Conservation (phyloP, 2,329 filamentous ascomycete genomes). For the Xylariales sp. region DNA sequence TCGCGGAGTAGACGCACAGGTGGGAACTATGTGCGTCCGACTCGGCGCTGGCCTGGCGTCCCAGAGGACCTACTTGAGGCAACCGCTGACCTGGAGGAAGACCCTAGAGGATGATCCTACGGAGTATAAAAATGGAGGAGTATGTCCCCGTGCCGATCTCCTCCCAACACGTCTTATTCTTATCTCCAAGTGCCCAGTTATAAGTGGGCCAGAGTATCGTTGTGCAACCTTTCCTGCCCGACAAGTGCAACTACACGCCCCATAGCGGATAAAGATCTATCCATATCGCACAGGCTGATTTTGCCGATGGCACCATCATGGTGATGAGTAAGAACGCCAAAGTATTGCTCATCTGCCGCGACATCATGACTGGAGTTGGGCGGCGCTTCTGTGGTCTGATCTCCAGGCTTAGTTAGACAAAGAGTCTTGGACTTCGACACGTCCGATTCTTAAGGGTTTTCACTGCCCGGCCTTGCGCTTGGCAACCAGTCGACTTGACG, state of each 20-base stretch:
- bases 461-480: background rate
- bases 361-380: too few species aligned
- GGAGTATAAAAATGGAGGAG: background rate
- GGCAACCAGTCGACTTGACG: background rate
- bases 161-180: constrained; percentile 3
- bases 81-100: background rate
- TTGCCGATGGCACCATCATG: too few species aligned
- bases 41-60: background rate
- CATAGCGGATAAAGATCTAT: background rate
- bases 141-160: background rate
- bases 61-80: background rate
- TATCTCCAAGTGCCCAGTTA: constrained; percentile 6
- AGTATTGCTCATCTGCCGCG: too few species aligned
- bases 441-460: background rate
- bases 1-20: constrained; percentile 4
- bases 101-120: background rate
- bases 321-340: too few species aligned
- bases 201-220: constrained; percentile 5
- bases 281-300: too few species aligned
- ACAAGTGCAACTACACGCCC: background rate
- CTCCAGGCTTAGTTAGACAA: too few species aligned
- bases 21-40: constrained; percentile 3
- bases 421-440: too few species aligned
- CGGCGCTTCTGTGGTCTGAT: too few species aligned
- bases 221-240: too few species aligned